Evolutionary conservation across 139 green algal species (phyloP).

Genomic region (Penium margaritaceum): DNA sequence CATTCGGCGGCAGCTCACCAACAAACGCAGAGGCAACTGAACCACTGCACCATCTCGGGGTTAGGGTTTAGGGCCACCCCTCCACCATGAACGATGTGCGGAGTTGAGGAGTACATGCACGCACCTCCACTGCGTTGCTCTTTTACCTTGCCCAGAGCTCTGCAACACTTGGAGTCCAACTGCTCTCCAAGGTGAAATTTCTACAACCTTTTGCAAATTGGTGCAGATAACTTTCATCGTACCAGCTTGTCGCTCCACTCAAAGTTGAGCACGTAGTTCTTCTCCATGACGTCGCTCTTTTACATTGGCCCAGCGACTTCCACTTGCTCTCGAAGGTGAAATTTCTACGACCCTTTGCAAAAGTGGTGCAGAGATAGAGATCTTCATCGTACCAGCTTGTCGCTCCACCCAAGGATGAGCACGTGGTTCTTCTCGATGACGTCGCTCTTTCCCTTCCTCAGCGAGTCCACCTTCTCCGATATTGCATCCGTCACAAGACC

Average conservation of each 20-base stretch:
- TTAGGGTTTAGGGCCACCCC: too few species aligned
- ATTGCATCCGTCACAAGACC: slow-evolving; percentile 55
- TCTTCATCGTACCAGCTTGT: slow-evolving; percentile 52
- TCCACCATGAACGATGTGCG: too few species aligned
- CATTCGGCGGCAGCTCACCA: too few species aligned
- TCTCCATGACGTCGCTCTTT: slow-evolving; percentile 54
- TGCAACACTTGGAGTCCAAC: too few species aligned
- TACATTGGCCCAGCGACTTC: not conserved
- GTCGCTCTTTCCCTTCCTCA: slow-evolving; percentile 51
- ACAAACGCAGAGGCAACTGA: too few species aligned
- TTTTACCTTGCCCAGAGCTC: too few species aligned
- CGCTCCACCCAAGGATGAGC: slow-evolving; percentile 57
- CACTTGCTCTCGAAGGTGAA: not conserved
- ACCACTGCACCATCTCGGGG: too few species aligned
- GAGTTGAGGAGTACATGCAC: too few species aligned
- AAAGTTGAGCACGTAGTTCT: slow-evolving; percentile 54
- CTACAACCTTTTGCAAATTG: too few species aligned
- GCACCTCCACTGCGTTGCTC: too few species aligned
- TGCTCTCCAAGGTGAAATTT: too few species aligned
- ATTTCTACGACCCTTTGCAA: not conserved
- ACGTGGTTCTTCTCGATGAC: slow-evolving; percentile 58
- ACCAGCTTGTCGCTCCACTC: slow-evolving; percentile 56
- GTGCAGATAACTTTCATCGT: not conserved
- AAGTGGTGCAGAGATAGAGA: too few species aligned
- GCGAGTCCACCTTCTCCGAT: slow-evolving; percentile 51